Evolutionary conservation across 306 rosid species (phyloP).

Genomic region (Glycyrrhiza uralensis): DNA sequence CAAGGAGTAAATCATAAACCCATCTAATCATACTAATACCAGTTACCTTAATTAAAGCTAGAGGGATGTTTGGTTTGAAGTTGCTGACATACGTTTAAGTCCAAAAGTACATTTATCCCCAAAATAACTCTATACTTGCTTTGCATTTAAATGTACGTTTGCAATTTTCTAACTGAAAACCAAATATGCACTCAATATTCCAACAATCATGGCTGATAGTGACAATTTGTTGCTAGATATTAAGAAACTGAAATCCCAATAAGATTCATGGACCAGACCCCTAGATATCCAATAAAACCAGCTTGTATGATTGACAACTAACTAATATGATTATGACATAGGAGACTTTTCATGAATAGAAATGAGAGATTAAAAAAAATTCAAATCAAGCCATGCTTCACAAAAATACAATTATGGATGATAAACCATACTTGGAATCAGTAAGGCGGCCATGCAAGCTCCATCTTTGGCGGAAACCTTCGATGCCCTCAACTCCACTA

Average conservation of each 20-base stretch:
- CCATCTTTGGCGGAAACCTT: constrained; percentile 92
- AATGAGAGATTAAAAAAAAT: not conserved
- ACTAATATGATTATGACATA: constrained; percentile 14
- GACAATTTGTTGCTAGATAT: not conserved
- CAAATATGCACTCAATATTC: too few relatives aligned
- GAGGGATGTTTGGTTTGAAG: too few relatives aligned
- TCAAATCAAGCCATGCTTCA: constrained; percentile 12
- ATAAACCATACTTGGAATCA: constrained; percentile 64
- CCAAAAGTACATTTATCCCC: too few relatives aligned
- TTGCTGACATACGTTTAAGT: too few relatives aligned
- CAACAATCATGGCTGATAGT: not conserved
- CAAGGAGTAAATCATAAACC: not conserved
- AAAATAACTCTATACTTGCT: too few relatives aligned
- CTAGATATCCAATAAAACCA: not conserved
- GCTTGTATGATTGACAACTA: not conserved
- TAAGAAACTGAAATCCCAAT: not conserved
- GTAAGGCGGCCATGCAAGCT: constrained; percentile 88
- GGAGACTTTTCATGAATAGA: not conserved
- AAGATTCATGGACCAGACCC: not conserved
- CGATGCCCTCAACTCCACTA: constrained; percentile 80
- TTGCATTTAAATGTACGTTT: too few relatives aligned
- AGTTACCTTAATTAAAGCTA: too few relatives aligned
- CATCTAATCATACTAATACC: constrained; percentile 5
- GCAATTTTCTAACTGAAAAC: too few relatives aligned
- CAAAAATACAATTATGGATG: constrained; percentile 21